Percentiles rank a stretch among this genome's conserved stretches.
These are phyloP conservation scores for Senecio squalidus DNA, from an alignment of 140 eudicot species.

Conservation along the genomic window DNA sequence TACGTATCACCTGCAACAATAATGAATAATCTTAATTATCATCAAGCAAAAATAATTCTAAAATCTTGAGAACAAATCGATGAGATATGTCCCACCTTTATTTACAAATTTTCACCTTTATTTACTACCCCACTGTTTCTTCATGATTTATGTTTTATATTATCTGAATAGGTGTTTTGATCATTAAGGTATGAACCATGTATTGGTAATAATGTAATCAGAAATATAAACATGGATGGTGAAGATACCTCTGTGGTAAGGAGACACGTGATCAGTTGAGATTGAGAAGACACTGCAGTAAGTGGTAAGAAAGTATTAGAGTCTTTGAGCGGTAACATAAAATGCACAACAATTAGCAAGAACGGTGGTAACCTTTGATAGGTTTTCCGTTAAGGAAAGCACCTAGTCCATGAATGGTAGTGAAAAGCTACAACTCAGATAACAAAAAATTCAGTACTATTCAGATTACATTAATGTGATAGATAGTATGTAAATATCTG, in stretches of 20 bases:
- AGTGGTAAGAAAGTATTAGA: constrained; percentile 8
- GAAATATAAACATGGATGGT: neutral
- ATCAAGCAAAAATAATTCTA: neutral
- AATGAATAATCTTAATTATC: neutral
- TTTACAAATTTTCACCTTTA: too few relatives aligned
- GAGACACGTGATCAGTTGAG: constrained; percentile 80
- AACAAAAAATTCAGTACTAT: constrained; percentile 11
- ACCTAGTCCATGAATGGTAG: constrained; percentile 81
- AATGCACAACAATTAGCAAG: neutral
- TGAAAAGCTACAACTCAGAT: constrained; percentile 56
- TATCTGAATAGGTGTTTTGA: too few relatives aligned
- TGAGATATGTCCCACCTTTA: too few relatives aligned
- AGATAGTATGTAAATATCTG: constrained; percentile 14
- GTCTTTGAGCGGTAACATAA: neutral
- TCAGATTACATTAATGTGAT: neutral
- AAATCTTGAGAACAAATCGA: neutral
- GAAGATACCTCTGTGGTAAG: constrained; percentile 80
- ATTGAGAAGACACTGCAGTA: constrained; percentile 72
- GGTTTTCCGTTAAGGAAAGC: constrained; percentile 86
- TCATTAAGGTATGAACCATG: too few relatives aligned
- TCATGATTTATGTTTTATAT: too few relatives aligned
- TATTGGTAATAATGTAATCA: neutral
- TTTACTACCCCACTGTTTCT: too few relatives aligned
- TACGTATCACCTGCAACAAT: constrained; percentile 63
- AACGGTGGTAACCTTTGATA: constrained; percentile 56